A percentile compares a stretch with the other conserved stretches of the same genome.
Conservation (phyloP, 441 rosid species). For the Adansonia madagascariensis region DNA sequence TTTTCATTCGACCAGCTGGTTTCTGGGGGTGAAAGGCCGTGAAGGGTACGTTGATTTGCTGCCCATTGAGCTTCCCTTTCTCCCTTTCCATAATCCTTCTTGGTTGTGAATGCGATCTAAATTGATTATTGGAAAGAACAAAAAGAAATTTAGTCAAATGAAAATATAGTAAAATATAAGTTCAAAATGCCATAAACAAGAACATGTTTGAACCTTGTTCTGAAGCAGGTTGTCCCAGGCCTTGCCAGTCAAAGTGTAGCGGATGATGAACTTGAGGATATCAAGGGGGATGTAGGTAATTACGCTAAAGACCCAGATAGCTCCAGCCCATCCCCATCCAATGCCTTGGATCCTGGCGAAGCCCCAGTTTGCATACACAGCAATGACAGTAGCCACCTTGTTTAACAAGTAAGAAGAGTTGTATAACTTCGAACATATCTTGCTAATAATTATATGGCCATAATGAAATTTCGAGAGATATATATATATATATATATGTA, state of each 20-base stretch:
- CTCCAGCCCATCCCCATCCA: constrained; percentile 97
- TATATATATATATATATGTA: neutral
- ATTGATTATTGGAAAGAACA: neutral
- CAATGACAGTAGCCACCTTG: constrained; percentile 76
- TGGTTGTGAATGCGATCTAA: constrained; percentile 80
- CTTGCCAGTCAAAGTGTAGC: constrained; percentile 65
- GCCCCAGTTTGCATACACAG: constrained; percentile 77
- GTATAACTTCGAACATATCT: neutral
- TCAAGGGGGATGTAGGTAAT: constrained; percentile 83
- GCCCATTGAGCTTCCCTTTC: constrained; percentile 97
- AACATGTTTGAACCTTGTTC: constrained; percentile 49
- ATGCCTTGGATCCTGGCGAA: constrained; percentile 80
- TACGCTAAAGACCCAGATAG: constrained; percentile 73
- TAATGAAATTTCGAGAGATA: neutral
- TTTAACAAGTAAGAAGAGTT: neutral
- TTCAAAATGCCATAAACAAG: neutral
- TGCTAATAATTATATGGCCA: neutral
- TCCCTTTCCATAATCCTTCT: constrained; percentile 77
- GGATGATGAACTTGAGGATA: constrained; percentile 77
- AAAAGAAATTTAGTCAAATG: neutral
- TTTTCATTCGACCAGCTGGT: constrained; percentile 42
- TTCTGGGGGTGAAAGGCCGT: constrained; percentile 64
- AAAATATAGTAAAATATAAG: neutral
- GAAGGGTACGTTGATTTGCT: constrained; percentile 75
- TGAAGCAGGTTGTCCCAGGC: constrained; percentile 75